A percentile compares a stretch with the other conserved stretches of the same genome.
These are phyloP conservation scores for Papiliotrema nemorosa DNA, from an alignment of 1,284 basidiomycete species.

Conservation along the genomic window DNA sequence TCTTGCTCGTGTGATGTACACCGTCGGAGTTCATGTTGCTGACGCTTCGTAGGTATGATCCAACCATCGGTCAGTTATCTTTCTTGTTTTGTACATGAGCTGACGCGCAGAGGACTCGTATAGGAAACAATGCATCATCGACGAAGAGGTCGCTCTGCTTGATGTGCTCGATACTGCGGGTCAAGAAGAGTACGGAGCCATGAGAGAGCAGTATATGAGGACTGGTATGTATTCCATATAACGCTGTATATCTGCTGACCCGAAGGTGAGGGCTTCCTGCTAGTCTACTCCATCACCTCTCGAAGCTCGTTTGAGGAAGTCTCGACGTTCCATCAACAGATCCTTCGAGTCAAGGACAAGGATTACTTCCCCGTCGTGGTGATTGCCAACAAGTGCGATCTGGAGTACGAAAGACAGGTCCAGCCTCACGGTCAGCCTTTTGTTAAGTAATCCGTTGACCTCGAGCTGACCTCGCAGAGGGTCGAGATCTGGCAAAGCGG, in stretches of 20 bases:
- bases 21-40: neutral
- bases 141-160: constrained; percentile 94
- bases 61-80: constrained; percentile 68
- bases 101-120: constrained; percentile 69
- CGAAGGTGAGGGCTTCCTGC: constrained; percentile 97
- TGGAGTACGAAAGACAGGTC: constrained; percentile 97
- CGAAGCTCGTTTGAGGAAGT: constrained; percentile 98
- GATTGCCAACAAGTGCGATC: constrained; percentile 97
- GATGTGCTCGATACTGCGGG: constrained; percentile 98
- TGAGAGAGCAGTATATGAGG: constrained; percentile 51
- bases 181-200: constrained; percentile 90
- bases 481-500: constrained; percentile 92
- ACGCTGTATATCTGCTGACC: constrained; percentile 4
- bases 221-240: constrained; percentile 56
- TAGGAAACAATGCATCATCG: constrained; percentile 93
- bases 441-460: neutral
- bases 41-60: constrained; percentile 63
- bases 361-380: constrained; percentile 97
- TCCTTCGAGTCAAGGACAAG: constrained; percentile 93
- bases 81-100: neutral
- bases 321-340: constrained; percentile 96
- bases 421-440: constrained; percentile 77
- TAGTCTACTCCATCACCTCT: constrained; percentile 98
- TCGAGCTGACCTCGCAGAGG: constrained; percentile 61
- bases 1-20: too few relatives aligned